Conservation (phyloP, 345 rosid genomes). For the Salix koriyanagi region DNA sequence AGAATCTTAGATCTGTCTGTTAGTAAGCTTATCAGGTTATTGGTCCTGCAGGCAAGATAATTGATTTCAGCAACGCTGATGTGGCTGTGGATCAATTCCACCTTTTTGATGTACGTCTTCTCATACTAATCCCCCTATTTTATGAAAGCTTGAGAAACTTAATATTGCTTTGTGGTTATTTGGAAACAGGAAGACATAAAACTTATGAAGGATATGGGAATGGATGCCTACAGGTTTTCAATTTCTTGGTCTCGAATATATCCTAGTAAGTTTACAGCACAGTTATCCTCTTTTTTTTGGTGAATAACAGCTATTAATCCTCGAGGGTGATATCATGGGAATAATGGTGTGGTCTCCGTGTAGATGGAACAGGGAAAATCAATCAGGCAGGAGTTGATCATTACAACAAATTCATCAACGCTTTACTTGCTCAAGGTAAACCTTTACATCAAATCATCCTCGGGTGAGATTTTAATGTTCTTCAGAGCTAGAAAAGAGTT, state of each 20-base stretch:
- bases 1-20: neutral
- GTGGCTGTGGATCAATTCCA: conserved; percentile 90
- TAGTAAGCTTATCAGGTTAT: neutral
- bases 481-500: neutral
- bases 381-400: conserved; percentile 91
- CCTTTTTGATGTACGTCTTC: conserved; percentile 52
- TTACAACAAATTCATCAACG: conserved; percentile 75
- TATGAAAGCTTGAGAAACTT: neutral
- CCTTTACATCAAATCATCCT: neutral
- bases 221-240: conserved; percentile 89
- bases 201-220: conserved; percentile 90
- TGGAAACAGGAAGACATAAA: conserved; percentile 73
- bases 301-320: neutral
- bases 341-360: neutral
- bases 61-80: conserved; percentile 76
- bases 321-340: neutral
- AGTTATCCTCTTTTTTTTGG: neutral
- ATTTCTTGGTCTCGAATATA: conserved; percentile 92
- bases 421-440: conserved; percentile 68
- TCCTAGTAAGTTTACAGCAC: conserved; percentile 48
- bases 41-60: conserved; percentile 49
- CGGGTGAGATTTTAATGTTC: neutral
- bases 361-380: conserved; percentile 76
- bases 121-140: neutral
- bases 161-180: neutral